Evolutionary conservation across 2,329 filamentous ascomycete genomes (phyloP).

Genomic region (Calonectria honghensis): DNA sequence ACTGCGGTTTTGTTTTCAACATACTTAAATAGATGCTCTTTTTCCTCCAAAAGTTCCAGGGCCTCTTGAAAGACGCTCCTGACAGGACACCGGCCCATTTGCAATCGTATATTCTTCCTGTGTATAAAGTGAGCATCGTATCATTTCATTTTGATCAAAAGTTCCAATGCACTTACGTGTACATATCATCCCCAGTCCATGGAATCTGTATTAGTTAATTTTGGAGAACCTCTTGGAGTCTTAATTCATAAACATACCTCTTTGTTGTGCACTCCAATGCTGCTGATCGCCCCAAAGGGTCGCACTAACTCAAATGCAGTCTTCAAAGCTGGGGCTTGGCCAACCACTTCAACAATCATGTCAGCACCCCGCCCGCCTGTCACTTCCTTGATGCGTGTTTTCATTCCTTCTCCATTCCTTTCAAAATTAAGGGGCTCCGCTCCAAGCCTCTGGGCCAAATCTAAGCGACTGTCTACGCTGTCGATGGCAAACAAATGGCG

Average conservation of each 20-base stretch:
- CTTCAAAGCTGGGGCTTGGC: constrained; percentile 79
- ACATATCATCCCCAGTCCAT: constrained; percentile 79
- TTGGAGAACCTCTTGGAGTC: background rate
- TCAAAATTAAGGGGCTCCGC: constrained; percentile 90
- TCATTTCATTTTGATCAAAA: constrained; percentile 42
- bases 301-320: constrained; percentile 83
- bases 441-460: constrained; percentile 82
- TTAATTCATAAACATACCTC: constrained; percentile 69
- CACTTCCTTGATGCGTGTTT: constrained; percentile 81
- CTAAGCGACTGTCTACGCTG: constrained; percentile 83
- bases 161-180: constrained; percentile 64
- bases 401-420: constrained; percentile 78
- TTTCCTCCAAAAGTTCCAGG: constrained; percentile 78
- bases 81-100: constrained; percentile 87
- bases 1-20: constrained; percentile 51
- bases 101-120: constrained; percentile 82
- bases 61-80: constrained; percentile 81
- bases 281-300: constrained; percentile 83
- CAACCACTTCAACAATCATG: constrained; percentile 87
- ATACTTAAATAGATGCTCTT: constrained; percentile 80
- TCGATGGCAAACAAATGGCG: constrained; percentile 87
- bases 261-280: constrained; percentile 84
- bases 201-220: constrained; percentile 72
- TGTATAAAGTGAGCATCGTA: constrained; percentile 43
- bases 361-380: constrained; percentile 90